Evolutionary conservation across 1,139 yeast species (phyloP).

Genomic region (Candida sp.): DNA sequence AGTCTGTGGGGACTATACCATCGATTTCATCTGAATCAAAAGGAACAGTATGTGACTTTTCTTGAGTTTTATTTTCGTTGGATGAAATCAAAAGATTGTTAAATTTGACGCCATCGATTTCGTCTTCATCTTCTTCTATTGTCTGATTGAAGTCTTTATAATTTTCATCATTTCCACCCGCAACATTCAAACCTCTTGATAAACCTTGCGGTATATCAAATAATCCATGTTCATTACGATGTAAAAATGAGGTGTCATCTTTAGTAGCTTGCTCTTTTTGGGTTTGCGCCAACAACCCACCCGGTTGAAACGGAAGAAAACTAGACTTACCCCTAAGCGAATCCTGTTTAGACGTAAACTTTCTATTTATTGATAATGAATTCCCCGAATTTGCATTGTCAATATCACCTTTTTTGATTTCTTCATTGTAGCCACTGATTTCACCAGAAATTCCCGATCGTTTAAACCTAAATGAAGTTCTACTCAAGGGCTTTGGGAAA

Average conservation of each 20-base stretch:
- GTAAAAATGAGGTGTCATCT: conserved; percentile 44
- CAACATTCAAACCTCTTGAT: conserved; percentile 57
- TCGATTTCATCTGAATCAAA: conserved; percentile 55
- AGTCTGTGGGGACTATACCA: conserved; percentile 71
- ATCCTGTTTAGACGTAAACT: conserved; percentile 60
- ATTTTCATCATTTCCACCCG: conserved; percentile 6
- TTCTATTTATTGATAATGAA: conserved; percentile 70
- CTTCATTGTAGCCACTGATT: conserved; percentile 63
- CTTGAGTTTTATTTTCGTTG: neutral
- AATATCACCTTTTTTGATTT: conserved; percentile 48
- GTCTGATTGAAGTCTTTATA: conserved; percentile 15
- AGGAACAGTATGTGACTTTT: conserved; percentile 14
- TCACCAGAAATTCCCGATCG: conserved; percentile 75
- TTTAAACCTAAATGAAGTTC: conserved; percentile 59
- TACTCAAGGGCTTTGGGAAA: conserved; percentile 49
- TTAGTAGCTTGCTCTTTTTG: conserved; percentile 19
- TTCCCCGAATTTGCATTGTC: conserved; percentile 58
- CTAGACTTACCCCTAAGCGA: conserved; percentile 69
- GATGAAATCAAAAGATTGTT: neutral
- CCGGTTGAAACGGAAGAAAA: conserved; percentile 90
- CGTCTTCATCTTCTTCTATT: conserved; percentile 19
- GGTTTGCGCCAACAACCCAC: conserved; percentile 58
- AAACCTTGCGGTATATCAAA: conserved; percentile 85
- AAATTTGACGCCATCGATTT: conserved; percentile 2
- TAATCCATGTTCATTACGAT: conserved; percentile 69